A percentile compares a stretch with the other conserved stretches of the same genome.
These are phyloP conservation scores for Pichia sp. DNA, from an alignment of 1,139 yeast genomes.

Conservation along the genomic window DNA sequence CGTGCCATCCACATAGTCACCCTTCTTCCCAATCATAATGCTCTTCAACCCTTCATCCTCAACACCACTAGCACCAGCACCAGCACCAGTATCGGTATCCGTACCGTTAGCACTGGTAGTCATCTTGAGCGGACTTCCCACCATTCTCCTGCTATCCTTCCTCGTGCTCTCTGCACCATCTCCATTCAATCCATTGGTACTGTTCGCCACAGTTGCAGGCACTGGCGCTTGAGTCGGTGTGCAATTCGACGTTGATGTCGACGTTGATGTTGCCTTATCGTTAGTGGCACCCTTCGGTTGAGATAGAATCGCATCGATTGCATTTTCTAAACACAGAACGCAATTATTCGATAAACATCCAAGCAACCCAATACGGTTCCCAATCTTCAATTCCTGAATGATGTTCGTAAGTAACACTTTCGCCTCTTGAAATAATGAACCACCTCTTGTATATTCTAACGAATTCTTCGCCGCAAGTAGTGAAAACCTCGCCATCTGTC, in stretches of 20 bases:
- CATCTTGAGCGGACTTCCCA: not conserved
- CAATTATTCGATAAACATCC: slow-evolving; percentile 57
- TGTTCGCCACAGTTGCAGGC: too few species aligned
- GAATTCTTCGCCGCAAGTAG: slow-evolving; percentile 73
- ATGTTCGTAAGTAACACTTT: slow-evolving; percentile 47
- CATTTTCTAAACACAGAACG: slow-evolving; percentile 46
- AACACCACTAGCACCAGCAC: not conserved
- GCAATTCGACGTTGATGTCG: too few species aligned
- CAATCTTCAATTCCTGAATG: slow-evolving; percentile 41
- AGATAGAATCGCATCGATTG: slow-evolving; percentile 46
- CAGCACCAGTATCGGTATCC: not conserved
- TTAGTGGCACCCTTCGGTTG: slow-evolving; percentile 21
- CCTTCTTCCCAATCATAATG: too few species aligned
- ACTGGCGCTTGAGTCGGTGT: too few species aligned
- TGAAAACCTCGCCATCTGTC: slow-evolving; percentile 62
- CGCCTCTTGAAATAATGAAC: slow-evolving; percentile 68
- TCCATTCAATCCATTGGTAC: not conserved
- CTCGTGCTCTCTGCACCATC: not conserved
- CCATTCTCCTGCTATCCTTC: not conserved
- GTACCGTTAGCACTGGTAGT: not conserved
- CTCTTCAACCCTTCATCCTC: too few species aligned
- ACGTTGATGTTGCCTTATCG: too few species aligned
- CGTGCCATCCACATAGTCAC: too few species aligned
- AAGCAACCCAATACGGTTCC: slow-evolving; percentile 46
- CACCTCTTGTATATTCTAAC: slow-evolving; percentile 77